phyloP scores from a whole-genome alignment of 202 grass and related monocot species.

The Sporobolus alterniflorus region DNA sequence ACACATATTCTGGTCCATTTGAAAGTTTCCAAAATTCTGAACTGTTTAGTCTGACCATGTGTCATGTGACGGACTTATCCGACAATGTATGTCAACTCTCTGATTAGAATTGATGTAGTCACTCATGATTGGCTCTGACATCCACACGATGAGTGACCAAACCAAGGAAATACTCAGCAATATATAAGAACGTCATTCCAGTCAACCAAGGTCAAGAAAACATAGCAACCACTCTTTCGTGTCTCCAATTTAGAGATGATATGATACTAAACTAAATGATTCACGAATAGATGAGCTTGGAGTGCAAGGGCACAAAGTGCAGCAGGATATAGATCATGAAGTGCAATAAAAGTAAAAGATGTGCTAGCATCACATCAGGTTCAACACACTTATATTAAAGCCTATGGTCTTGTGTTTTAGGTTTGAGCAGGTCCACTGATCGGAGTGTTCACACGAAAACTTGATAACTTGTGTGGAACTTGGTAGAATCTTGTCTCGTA shows the following conservation, averaged over 20 bases:
- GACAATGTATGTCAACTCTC: too few relatives aligned
- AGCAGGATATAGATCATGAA: conserved; percentile 41
- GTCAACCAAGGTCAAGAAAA: conserved; percentile 62
- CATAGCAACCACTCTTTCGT: background rate
- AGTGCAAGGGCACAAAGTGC: conserved; percentile 64
- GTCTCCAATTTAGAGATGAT: background rate
- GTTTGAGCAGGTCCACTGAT: conserved; percentile 56
- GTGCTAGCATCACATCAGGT: background rate
- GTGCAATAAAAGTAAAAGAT: conserved; percentile 15
- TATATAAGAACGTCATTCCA: conserved; percentile 52
- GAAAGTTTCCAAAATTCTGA: too few relatives aligned
- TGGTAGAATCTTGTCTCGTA: too few relatives aligned
- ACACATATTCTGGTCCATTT: too few relatives aligned
- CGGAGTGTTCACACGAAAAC: too few relatives aligned
- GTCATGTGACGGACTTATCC: too few relatives aligned
- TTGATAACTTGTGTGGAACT: too few relatives aligned
- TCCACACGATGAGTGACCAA: conserved; percentile 41
- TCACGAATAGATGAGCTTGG: conserved; percentile 51
- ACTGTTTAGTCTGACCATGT: too few relatives aligned
- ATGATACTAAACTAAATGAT: background rate
- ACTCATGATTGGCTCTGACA: conserved; percentile 58
- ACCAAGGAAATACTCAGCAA: conserved; percentile 59
- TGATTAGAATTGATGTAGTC: conserved; percentile 1
- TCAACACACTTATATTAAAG: background rate
- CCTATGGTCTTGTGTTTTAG: conserved; percentile 1